Base-by-base conservation (phyloP, 495 filamentous ascomycete genomes). In the Trichoderma asperelloides region DNA sequence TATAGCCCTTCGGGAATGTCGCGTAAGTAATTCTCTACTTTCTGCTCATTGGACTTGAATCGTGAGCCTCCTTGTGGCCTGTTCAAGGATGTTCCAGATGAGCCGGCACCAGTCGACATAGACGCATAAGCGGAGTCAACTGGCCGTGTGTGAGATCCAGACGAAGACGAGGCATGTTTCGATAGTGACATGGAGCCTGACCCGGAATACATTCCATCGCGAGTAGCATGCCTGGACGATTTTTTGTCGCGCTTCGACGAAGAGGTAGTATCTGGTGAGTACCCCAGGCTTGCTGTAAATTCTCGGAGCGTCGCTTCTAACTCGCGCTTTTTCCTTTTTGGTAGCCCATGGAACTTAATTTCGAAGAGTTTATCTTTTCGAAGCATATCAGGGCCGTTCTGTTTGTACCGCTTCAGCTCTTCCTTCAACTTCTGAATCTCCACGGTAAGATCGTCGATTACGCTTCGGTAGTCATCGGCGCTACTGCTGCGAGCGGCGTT, bases 121-220 rank as follows among this genome's bases (percentile, higher is more conserved):
- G 90, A 91, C 7, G 84, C 88, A 76, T 92, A 92, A 7, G 85
- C 90, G 9, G 90, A 92, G 70, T 92, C 90, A 8, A 86, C 78
- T 15, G 80, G 81, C 65, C 80, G 82, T 16, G 80, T 82, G 51
- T 80, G 78, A 1, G 86, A 87, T 11, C 77, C 79, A 12, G 85
- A 81, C 0, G 79, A 78, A 1, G 81, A 84, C 0, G 81, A 80
- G 11, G 77, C 69, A 55, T 82, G 77, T 63, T 83, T 82, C 12
- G 78, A 79, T 25, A 21, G 23, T 18, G 55, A 47, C 33, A 67
- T 63, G 5, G 73, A 72, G 15, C 69, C 66, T 21, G 69, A 64
- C 0, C 77, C 78, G 7, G 74, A 76, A 55, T 76, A 72, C 33
- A 47, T 43, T 4, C 23, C 40, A 28, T 65, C 41, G 5, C 64